These are phyloP conservation scores for Trichoderma semiorbis DNA, from an alignment of 2,329 filamentous ascomycete genomes.

Conservation along the genomic window DNA sequence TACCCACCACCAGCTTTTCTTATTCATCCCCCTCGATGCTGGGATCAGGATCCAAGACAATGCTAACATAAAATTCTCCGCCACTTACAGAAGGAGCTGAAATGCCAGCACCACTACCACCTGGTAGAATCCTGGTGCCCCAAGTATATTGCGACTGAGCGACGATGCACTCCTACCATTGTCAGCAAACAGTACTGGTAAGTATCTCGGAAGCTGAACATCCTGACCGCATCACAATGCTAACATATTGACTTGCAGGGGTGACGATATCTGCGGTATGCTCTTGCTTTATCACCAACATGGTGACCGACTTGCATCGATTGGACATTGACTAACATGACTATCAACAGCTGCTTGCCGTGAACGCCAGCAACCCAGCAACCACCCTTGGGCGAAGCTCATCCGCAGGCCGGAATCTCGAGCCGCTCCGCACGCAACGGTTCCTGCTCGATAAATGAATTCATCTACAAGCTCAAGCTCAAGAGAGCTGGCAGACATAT, in stretches of 20 bases:
- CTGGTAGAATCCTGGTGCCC: conserved; percentile 45
- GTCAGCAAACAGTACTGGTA: conserved; percentile 47
- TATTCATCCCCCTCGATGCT: neutral
- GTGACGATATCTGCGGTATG: conserved; percentile 45
- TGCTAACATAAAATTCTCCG: conserved; percentile 15
- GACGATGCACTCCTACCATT: conserved; percentile 41
- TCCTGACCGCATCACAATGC: conserved; percentile 18
- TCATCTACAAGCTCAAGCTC: neutral
- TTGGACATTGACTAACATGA: neutral
- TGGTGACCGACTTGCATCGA: neutral
- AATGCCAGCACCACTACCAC: conserved; percentile 51
- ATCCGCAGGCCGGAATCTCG: conserved; percentile 34
- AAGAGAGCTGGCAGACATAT: neutral
- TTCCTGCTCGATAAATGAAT: conserved; percentile 28
- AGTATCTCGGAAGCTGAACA: conserved; percentile 21
- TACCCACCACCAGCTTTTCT: neutral
- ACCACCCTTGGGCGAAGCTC: conserved; percentile 38
- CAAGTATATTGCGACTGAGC: conserved; percentile 44
- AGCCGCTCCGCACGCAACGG: conserved; percentile 26
- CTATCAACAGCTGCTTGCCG: conserved; percentile 37
- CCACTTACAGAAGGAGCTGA: conserved; percentile 45
- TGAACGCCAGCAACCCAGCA: conserved; percentile 39
- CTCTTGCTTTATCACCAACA: conserved; percentile 14
- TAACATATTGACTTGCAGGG: conserved; percentile 32
- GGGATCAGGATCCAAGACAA: neutral